Percentiles rank a stretch among this genome's conserved stretches.
Conservation (phyloP, 1,284 basidiomycete genomes). For the Ceratobasidium theobromae region DNA sequence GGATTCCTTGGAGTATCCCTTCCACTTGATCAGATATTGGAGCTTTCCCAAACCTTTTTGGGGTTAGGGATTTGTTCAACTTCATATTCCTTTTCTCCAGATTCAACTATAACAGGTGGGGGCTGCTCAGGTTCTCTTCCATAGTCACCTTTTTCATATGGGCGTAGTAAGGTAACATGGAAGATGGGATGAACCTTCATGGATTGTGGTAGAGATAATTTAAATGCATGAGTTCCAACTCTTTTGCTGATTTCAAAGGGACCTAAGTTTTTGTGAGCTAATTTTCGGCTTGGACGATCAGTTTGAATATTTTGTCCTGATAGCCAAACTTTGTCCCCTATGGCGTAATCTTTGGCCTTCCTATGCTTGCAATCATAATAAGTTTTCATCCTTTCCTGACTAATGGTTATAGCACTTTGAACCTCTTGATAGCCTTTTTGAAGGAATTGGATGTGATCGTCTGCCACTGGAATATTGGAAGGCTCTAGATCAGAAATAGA, state of each 20-base stretch:
- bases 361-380: neutral
- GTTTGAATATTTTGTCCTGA: constrained; percentile 41
- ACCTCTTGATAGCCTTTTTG: neutral
- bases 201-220: constrained; percentile 43
- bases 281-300: constrained; percentile 42
- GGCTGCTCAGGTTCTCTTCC: neutral
- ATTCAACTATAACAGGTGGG: constrained; percentile 29
- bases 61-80: constrained; percentile 36
- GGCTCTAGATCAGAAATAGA: neutral
- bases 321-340: constrained; percentile 43
- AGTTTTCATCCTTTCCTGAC: neutral
- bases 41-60: neutral
- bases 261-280: constrained; percentile 42
- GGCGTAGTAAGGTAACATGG: constrained; percentile 42
- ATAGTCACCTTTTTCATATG: neutral
- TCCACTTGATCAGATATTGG: neutral
- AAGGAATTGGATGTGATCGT: neutral
- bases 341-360: constrained; percentile 35
- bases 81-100: constrained; percentile 29
- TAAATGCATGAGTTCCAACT: constrained; percentile 40
- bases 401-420: constrained; percentile 8
- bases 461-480: neutral
- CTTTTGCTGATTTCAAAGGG: constrained; percentile 44
- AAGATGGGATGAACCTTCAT: constrained; percentile 47
- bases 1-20: no score